These are phyloP conservation scores for Zanthoxylum bungeanum DNA, from an alignment of 345 rosid genomes.

Conservation along the genomic window DNA sequence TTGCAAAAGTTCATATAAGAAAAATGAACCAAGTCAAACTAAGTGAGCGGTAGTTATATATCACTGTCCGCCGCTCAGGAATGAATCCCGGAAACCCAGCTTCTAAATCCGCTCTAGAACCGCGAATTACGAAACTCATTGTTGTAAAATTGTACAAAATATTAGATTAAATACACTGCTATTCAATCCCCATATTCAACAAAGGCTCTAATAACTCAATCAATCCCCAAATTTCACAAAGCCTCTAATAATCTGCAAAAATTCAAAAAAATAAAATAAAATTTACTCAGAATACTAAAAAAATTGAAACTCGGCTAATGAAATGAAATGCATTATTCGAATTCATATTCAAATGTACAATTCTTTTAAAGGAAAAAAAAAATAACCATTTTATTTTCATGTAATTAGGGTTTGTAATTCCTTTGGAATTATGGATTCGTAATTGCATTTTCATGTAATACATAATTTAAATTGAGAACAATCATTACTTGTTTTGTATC, in stretches of 20 bases:
- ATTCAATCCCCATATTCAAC: too few relatives aligned
- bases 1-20: background rate
- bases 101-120: constrained; percentile 83
- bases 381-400: background rate
- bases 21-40: background rate
- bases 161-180: too few relatives aligned
- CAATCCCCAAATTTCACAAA: background rate
- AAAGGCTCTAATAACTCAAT: too few relatives aligned
- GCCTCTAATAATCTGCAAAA: constrained; percentile 1
- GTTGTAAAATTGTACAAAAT: too few relatives aligned
- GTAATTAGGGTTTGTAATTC: too few relatives aligned
- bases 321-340: background rate
- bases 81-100: constrained; percentile 61
- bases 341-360: background rate
- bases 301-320: background rate
- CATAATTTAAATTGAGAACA: background rate
- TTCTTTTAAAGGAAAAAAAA: background rate
- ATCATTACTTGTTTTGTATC: background rate
- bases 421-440: constrained; percentile 9
- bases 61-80: constrained; percentile 73
- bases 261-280: background rate
- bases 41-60: constrained; percentile 24
- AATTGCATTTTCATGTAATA: background rate
- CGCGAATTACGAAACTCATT: constrained; percentile 89
- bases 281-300: background rate